Evolutionary conservation across 2,329 filamentous ascomycete species (phyloP).

Genomic region (Xylariales sp.): DNA sequence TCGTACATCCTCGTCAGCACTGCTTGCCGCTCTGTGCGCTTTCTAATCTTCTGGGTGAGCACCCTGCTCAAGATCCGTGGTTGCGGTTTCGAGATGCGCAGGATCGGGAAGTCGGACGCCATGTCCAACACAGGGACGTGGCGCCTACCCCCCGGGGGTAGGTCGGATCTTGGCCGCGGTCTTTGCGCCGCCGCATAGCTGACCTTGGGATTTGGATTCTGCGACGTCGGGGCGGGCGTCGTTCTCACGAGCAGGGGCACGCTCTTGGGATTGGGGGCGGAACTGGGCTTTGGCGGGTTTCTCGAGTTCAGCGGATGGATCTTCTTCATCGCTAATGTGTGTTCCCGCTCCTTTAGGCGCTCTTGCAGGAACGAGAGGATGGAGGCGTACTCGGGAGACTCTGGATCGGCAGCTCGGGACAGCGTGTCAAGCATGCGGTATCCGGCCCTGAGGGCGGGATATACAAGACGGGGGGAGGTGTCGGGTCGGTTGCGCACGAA

Average conservation of each 20-base stretch:
- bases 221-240: constrained; percentile 24
- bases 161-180: constrained; percentile 42
- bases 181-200: constrained; percentile 42
- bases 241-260: constrained; percentile 28
- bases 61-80: constrained; percentile 52
- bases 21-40: constrained; percentile 37
- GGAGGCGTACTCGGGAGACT: constrained; percentile 31
- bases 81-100: constrained; percentile 65
- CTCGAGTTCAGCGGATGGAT: constrained; percentile 13
- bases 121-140: constrained; percentile 56
- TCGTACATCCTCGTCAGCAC: constrained; percentile 34
- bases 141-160: constrained; percentile 43
- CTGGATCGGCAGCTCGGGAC: constrained; percentile 10
- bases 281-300: constrained; percentile 12
- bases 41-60: constrained; percentile 45
- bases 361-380: constrained; percentile 37
- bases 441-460: constrained; percentile 59
- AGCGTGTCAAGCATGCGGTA: constrained; percentile 40
- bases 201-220: constrained; percentile 29
- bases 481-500: constrained; percentile 58
- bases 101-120: constrained; percentile 54
- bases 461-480: constrained; percentile 55
- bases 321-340: constrained; percentile 19
- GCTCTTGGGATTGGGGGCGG: constrained; percentile 15
- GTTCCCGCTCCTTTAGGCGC: constrained; percentile 28